These are phyloP conservation scores for Pleurotus eryngii DNA, from an alignment of 768 basidiomycete genomes.

Conservation along the genomic window DNA sequence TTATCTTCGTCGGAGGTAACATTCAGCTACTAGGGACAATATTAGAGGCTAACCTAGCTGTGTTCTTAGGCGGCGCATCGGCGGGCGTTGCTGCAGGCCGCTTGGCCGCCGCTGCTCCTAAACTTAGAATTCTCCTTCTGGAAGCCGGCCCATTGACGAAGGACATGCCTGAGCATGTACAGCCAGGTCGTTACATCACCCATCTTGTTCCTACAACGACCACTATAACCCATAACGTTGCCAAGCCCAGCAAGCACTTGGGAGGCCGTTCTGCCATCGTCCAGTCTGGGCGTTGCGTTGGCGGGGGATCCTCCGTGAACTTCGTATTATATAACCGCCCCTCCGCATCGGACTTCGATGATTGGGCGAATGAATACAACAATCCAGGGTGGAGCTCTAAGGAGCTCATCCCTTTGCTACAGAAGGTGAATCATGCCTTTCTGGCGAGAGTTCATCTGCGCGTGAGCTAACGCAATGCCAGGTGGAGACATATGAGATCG, in stretches of 20 bases:
- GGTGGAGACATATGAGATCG: conserved; percentile 26
- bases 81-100: conserved; percentile 25
- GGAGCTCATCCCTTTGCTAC: conserved; percentile 21
- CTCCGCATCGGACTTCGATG: conserved; percentile 24
- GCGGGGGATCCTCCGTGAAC: conserved; percentile 18
- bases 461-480: conserved; percentile 8
- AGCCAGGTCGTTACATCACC: conserved; percentile 14
- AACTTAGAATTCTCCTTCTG: conserved; percentile 23
- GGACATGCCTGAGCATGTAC: conserved; percentile 15
- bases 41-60: neutral
- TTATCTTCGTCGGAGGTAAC: conserved; percentile 5
- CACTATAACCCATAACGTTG: conserved; percentile 12
- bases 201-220: conserved; percentile 16
- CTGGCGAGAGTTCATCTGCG: neutral
- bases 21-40: neutral
- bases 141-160: conserved; percentile 21
- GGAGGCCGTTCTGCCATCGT: conserved; percentile 13
- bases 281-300: conserved; percentile 18
- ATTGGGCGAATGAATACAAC: conserved; percentile 17
- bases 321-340: conserved; percentile 19
- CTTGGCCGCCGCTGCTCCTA: conserved; percentile 20
- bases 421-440: conserved; percentile 14
- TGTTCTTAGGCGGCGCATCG: conserved; percentile 19
- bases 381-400: conserved; percentile 23
- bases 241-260: conserved; percentile 12